Conservation (phyloP, 164 flowering plant genomes). For the Litsea cubeba region DNA sequence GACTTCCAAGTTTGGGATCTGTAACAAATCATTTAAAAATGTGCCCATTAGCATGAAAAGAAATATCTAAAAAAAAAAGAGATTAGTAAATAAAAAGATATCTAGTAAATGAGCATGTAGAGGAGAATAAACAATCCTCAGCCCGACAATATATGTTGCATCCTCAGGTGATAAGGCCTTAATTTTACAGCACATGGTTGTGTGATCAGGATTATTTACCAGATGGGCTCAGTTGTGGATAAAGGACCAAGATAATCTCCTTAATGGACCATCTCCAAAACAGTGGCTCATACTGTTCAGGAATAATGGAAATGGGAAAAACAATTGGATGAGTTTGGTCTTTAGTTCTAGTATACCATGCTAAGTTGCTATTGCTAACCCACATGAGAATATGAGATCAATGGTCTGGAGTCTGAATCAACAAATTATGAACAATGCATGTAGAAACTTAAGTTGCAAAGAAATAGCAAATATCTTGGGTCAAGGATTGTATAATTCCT, state of each 20-base stretch:
- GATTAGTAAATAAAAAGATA: no score
- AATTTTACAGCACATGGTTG: neutral
- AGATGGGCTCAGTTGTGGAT: neutral
- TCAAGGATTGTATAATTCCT: neutral
- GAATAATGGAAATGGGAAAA: neutral
- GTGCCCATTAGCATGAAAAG: neutral
- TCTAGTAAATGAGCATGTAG: neutral
- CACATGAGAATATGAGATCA: neutral
- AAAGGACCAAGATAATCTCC: no score
- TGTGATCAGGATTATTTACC: neutral
- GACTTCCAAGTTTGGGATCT: constrained; percentile 85
- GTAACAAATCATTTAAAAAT: constrained; percentile 19
- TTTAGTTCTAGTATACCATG: no score
- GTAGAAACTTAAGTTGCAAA: neutral
- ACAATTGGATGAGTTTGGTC: neutral
- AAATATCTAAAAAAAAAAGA: no score
- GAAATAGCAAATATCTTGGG: neutral
- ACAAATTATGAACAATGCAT: neutral
- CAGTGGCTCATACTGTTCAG: no score
- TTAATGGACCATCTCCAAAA: no score
- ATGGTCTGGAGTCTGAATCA: neutral
- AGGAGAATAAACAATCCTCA: neutral
- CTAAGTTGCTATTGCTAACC: neutral
- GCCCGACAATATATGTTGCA: neutral
- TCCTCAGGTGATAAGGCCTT: neutral